Base-by-base conservation (phyloP, 2,329 filamentous ascomycete genomes). In the Arthrocladium fulminans region DNA sequence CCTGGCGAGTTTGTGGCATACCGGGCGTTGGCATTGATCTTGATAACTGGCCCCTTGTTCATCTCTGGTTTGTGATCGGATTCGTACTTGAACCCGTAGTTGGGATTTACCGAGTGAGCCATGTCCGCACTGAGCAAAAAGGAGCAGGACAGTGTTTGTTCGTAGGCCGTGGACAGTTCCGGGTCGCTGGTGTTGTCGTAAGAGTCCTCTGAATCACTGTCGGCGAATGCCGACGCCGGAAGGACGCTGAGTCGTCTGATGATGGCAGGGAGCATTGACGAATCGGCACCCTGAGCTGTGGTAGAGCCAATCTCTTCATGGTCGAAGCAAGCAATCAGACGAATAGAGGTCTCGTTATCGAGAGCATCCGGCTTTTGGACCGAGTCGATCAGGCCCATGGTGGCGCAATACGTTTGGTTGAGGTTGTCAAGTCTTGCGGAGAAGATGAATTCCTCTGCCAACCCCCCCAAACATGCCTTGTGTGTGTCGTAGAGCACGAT, bases 61-160 rank as follows among this genome's bases (percentile, higher is more conserved):
- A 98, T 94, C 67, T 89, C 83, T 3, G 92, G 92, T 56, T 86
- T 80, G 70, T 98, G 92, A 59, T 87, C 85, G 29, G 80, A 69
- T 71, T 98, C 92, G 69, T 97, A 95, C 69, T 97, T 97, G 58
- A 72, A 80, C 3, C 82, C 76, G 65, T 96, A 98, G 72, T 98
- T 98, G 49, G 92, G 92, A 67, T 98, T 88, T 12, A 98, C 83
- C 3, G 85, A 85, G 71, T 98, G 92, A 1, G 92, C 89, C 92
- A 98, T 97, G 65, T 98, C 92, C 45, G 92, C 92, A 4, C 88
- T 95, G 54, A 98, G 76, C 51, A 98, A 80, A 76, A 98, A 96
- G 1, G 88, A 96, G 23, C 84, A 85, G 4, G 88, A 79, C 45
- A 95, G 76, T 1, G 87, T 92, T 73, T 97, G 90, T 70, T 98